These are phyloP conservation scores for Candida glaebosa DNA, from an alignment of 805 yeast species.

Conservation along the genomic window DNA sequence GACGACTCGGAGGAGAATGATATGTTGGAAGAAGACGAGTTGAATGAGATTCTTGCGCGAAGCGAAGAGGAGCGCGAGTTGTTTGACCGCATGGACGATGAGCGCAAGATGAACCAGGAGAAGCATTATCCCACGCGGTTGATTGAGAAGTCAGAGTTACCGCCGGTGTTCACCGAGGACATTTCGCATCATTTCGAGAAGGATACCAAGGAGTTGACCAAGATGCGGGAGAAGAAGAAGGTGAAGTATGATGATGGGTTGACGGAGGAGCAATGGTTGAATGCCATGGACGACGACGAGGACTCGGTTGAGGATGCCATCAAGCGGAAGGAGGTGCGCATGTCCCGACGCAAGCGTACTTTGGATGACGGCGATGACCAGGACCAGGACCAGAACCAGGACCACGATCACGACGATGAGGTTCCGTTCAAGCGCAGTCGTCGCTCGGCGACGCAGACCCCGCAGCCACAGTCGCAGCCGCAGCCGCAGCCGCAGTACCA, in stretches of 20 bases:
- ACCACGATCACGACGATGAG: conserved; percentile 24
- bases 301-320: conserved; percentile 61
- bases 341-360: conserved; percentile 36
- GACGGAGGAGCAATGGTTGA: conserved; percentile 92
- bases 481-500: conserved; percentile 6
- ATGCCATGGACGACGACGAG: conserved; percentile 72
- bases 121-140: conserved; percentile 48
- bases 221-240: conserved; percentile 73
- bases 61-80: conserved; percentile 55
- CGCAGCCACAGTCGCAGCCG: conserved; percentile 5
- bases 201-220: conserved; percentile 49
- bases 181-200: conserved; percentile 47
- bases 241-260: conserved; percentile 83
- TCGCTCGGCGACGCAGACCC: conserved; percentile 15
- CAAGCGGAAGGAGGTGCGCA: conserved; percentile 44
- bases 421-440: conserved; percentile 18
- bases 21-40: conserved; percentile 62
- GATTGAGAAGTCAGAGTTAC: conserved; percentile 67
- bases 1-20: conserved; percentile 53
- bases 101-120: conserved; percentile 40
- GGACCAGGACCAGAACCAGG: no score
- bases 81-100: conserved; percentile 59
- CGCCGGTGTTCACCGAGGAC: conserved; percentile 73
- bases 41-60: conserved; percentile 71
- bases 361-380: conserved; percentile 21